Percentiles rank a stretch among this genome's conserved stretches.
Evolutionary conservation across 169 alveolate species (phyloP).

Genomic region (Cryptosporidium muris): DNA sequence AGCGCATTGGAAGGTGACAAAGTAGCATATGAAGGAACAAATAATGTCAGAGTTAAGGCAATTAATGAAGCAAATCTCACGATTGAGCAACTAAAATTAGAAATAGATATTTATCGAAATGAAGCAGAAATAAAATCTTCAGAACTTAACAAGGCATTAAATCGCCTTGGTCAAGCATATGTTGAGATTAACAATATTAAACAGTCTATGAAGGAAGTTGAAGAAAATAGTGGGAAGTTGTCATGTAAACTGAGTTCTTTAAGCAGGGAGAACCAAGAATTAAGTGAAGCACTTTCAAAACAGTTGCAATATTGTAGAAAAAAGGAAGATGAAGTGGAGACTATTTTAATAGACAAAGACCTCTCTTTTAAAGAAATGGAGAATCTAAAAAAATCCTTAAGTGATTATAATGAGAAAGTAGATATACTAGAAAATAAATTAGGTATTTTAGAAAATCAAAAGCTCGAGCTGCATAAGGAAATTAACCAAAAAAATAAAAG

Average conservation of each 20-base stretch:
- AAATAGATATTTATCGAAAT: slow-evolving; percentile 2
- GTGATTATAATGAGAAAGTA: slow-evolving; percentile 10
- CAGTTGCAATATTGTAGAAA: slow-evolving; percentile 48
- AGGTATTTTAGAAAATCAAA: slow-evolving; percentile 47
- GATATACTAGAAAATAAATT: slow-evolving; percentile 9
- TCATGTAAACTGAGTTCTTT: slow-evolving; percentile 12
- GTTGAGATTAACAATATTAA: slow-evolving; percentile 54
- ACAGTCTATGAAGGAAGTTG: slow-evolving; percentile 23
- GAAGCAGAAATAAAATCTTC: slow-evolving; percentile 23
- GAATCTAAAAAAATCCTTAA: background rate
- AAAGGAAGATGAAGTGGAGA: slow-evolving; percentile 39
- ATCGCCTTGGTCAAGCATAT: slow-evolving; percentile 60
- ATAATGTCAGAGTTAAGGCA: background rate
- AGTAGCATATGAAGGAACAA: slow-evolving; percentile 5
- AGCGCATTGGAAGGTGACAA: background rate
- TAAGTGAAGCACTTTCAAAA: slow-evolving; percentile 62
- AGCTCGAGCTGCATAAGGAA: slow-evolving; percentile 47
- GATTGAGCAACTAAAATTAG: slow-evolving; percentile 6
- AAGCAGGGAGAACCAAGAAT: slow-evolving; percentile 42
- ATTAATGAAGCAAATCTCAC: background rate
- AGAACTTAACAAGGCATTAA: slow-evolving; percentile 43
- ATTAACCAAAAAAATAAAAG: slow-evolving; percentile 20
- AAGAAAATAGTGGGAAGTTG: background rate
- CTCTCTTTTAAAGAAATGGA: slow-evolving; percentile 9
- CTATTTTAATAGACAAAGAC: slow-evolving; percentile 4